Base-by-base conservation (phyloP, 345 rosid species). In the Triadica sebifera region DNA sequence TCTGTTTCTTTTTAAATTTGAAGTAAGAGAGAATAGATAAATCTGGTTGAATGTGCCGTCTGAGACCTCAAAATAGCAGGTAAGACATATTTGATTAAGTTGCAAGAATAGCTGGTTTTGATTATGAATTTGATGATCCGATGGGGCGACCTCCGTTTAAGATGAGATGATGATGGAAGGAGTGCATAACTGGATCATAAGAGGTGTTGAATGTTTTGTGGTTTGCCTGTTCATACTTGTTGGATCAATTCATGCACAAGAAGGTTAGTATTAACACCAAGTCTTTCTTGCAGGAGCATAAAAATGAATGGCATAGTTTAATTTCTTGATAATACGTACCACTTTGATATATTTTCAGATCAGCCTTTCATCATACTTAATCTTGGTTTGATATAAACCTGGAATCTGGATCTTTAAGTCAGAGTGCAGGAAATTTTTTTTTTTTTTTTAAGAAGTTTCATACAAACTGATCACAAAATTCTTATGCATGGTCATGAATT, bases 111-210 rank as follows among this genome's bases (percentile, higher is more conserved):
- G 74, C 67, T 46, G 75, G 53, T 59, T 29, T 58, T 50, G 77
- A 55, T 78, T 64, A 77, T 70, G 82, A 71, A 52, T 74, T 77
- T 71, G 69, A 74, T 77, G 29, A 57, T 67, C 78, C 70, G 58
- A 84, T 84, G 86, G 83, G 74, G 79, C 61, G 43, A 43, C 39
- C 74, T 79, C 80, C 65, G 63, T 65, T 74, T 70, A 74, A 74
- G 77, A 84, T 81, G 85, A 80, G 87, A 78, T 55, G 75, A 81
- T 82, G 85, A 88, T 86, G 88, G 87, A 37, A 77, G 65, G 81
- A 65, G 59, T 66, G 82, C 71, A 72, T 53, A 39, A 3, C 70
- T 65, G 80, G 86, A 69, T 57, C 15, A 49, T 72, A 59, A 73
- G 66, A 75, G 20, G 65, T 67, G 70, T 74, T 70, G 75, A 22